These are phyloP conservation scores for Didymella segeticola DNA, from an alignment of 2,329 filamentous ascomycete genomes.

Conservation along the genomic window DNA sequence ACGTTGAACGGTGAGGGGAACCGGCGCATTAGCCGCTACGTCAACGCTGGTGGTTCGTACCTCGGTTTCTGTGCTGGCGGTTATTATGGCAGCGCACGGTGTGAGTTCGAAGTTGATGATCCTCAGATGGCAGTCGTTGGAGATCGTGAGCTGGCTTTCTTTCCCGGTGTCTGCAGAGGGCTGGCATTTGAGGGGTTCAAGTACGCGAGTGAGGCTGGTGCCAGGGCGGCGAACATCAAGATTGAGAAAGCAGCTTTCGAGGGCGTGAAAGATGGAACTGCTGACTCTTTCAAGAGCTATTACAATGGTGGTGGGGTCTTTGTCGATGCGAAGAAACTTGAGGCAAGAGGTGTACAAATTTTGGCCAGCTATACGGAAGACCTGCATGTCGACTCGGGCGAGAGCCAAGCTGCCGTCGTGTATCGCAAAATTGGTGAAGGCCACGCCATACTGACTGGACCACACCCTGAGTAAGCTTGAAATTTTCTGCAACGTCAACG, in stretches of 20 bases:
- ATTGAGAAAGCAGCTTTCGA: constrained; percentile 68
- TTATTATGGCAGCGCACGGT: constrained; percentile 82
- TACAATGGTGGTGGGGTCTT: constrained; percentile 97
- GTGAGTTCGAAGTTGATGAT: constrained; percentile 92
- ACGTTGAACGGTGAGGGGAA: constrained; percentile 89
- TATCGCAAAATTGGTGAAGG: constrained; percentile 85
- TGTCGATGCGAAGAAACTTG: constrained; percentile 73
- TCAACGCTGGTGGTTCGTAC: constrained; percentile 83
- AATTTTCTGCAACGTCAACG: background rate
- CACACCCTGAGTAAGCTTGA: constrained; percentile 82
- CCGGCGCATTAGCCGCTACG: constrained; percentile 80
- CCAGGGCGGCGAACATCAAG: constrained; percentile 72
- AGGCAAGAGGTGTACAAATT: constrained; percentile 73
- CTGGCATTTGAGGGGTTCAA: constrained; percentile 88
- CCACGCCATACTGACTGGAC: constrained; percentile 78
- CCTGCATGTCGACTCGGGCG: constrained; percentile 77
- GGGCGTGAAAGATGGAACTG: constrained; percentile 55
- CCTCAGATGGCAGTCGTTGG: constrained; percentile 83
- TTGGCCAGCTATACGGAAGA: constrained; percentile 80
- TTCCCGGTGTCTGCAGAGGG: constrained; percentile 83
- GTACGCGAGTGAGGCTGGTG: constrained; percentile 87
- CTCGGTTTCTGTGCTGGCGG: constrained; percentile 93
- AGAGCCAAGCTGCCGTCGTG: constrained; percentile 78
- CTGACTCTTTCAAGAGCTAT: constrained; percentile 74
- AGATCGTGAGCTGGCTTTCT: constrained; percentile 84